These are phyloP conservation scores for Thraustochytrium striatum DNA, from an alignment of 352 stramenopile species.

Conservation along the genomic window DNA sequence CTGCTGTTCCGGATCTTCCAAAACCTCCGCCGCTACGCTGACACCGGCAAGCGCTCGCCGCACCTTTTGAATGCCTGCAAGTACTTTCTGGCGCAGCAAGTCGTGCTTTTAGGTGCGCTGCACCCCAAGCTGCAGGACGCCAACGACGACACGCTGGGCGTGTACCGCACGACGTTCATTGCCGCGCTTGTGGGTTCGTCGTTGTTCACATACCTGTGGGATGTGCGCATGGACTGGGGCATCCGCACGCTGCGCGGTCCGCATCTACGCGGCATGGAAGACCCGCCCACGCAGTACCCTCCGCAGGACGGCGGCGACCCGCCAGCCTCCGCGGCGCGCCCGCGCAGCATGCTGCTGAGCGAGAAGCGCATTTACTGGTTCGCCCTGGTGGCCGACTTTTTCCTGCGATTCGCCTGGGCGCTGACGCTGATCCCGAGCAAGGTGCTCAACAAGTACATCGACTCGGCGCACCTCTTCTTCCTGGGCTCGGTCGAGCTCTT, in stretches of 20 bases:
- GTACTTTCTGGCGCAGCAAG: constrained; percentile 78
- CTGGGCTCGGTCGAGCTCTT: constrained; percentile 51
- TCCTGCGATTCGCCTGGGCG: constrained; percentile 90
- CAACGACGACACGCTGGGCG: constrained; percentile 9
- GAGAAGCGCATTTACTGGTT: constrained; percentile 70
- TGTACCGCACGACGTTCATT: constrained; percentile 61
- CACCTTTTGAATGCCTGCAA: constrained; percentile 92
- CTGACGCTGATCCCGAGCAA: constrained; percentile 68
- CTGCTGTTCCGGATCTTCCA: constrained; percentile 94
- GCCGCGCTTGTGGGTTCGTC: constrained; percentile 78
- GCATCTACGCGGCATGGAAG: constrained; percentile 51
- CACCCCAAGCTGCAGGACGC: constrained; percentile 63
- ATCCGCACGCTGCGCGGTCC: constrained; percentile 58
- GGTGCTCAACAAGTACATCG: constrained; percentile 62
- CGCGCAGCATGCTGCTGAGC: background rate
- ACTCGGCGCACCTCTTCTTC: constrained; percentile 66
- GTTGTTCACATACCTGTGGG: constrained; percentile 93
- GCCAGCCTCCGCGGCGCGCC: background rate
- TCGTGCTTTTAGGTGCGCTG: constrained; percentile 75
- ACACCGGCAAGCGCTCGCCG: constrained; percentile 88
- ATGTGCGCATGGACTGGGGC: constrained; percentile 95
- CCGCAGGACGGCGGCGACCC: no score
- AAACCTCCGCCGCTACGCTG: constrained; percentile 86
- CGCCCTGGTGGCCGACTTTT: constrained; percentile 83
- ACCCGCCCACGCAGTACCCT: background rate